Evolutionary conservation across 139 green algal genomes (phyloP).

Genomic region (Raphidocelis subcapitata): DNA sequence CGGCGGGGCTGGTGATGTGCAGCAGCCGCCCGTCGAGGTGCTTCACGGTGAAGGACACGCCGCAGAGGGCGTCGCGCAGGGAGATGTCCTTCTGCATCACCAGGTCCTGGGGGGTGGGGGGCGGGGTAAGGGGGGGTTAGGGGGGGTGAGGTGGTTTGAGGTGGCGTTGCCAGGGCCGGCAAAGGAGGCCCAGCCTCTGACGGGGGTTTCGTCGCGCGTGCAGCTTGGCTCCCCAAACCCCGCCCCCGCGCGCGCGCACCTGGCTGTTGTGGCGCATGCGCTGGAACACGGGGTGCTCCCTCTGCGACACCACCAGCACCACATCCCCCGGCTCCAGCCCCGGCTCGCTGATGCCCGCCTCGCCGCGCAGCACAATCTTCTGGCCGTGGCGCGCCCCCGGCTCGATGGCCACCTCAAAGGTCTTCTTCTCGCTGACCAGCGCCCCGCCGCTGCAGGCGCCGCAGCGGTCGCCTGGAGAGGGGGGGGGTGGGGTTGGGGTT

Average conservation of each 20-base stretch:
- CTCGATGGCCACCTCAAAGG: slow-evolving; percentile 97
- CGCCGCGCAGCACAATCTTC: slow-evolving; percentile 91
- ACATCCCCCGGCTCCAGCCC: slow-evolving; percentile 92
- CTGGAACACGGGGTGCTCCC: slow-evolving; percentile 92
- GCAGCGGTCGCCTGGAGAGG: slow-evolving; percentile 75
- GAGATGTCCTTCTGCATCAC: slow-evolving; percentile 87
- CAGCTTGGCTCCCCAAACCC: not conserved
- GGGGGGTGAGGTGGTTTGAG: too few relatives aligned
- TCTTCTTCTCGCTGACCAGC: slow-evolving; percentile 88
- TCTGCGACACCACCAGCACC: slow-evolving; percentile 93
- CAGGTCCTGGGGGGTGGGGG: slow-evolving; percentile 69
- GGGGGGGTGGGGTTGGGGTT: not conserved
- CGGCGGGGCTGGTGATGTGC: slow-evolving; percentile 54
- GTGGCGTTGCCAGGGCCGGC: too few relatives aligned
- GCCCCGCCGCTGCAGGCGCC: slow-evolving; percentile 72
- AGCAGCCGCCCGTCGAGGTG: slow-evolving; percentile 90
- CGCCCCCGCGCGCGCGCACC: not conserved
- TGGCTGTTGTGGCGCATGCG: slow-evolving; percentile 55
- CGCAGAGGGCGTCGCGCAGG: slow-evolving; percentile 91
- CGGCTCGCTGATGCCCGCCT: slow-evolving; percentile 87
- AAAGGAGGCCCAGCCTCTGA: too few relatives aligned
- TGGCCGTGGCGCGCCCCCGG: slow-evolving; percentile 84
- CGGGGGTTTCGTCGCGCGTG: too few relatives aligned
- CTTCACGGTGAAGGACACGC: slow-evolving; percentile 73
- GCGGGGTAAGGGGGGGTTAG: too few relatives aligned